Conservation (phyloP, 805 yeast genomes). For the Candida coquimbonensis region DNA sequence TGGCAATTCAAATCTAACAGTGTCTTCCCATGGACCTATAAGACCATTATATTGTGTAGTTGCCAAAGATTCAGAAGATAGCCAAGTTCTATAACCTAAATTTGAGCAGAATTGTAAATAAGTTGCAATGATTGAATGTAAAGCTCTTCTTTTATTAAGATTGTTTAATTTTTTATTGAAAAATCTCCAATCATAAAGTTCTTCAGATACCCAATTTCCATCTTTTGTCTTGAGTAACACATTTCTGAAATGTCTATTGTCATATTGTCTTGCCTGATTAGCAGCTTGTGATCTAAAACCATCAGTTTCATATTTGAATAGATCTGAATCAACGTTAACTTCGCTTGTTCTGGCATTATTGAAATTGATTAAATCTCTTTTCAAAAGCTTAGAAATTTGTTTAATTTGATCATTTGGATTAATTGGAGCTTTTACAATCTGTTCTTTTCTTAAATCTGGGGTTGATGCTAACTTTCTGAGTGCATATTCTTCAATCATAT, state of each 20-base stretch:
- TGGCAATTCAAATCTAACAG: constrained; percentile 45
- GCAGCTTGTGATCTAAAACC: constrained; percentile 26
- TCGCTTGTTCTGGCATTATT: constrained; percentile 15
- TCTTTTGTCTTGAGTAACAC: constrained; percentile 28
- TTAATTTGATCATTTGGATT: constrained; percentile 20
- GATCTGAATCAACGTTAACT: constrained; percentile 13
- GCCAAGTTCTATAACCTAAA: constrained; percentile 38
- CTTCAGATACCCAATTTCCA: constrained; percentile 24
- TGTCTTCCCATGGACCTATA: constrained; percentile 47
- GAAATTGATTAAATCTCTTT: constrained; percentile 25
- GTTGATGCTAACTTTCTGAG: constrained; percentile 22
- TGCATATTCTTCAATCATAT: constrained; percentile 29
- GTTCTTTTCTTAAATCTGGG: constrained; percentile 19
- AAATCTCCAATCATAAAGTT: constrained; percentile 61
- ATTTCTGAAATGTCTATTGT: constrained; percentile 28
- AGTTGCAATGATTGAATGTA: constrained; percentile 39
- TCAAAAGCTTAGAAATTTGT: constrained; percentile 23
- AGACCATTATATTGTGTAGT: constrained; percentile 47
- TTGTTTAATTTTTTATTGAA: constrained; percentile 38
- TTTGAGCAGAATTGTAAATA: constrained; percentile 39
- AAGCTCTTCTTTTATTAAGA: constrained; percentile 34
- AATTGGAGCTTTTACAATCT: constrained; percentile 27
- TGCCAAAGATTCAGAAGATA: constrained; percentile 41
- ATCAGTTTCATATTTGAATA: constrained; percentile 24
- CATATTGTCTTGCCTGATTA: constrained; percentile 24